Conservation (phyloP, 1,284 basidiomycete species). For the Leccinum huronense region DNA sequence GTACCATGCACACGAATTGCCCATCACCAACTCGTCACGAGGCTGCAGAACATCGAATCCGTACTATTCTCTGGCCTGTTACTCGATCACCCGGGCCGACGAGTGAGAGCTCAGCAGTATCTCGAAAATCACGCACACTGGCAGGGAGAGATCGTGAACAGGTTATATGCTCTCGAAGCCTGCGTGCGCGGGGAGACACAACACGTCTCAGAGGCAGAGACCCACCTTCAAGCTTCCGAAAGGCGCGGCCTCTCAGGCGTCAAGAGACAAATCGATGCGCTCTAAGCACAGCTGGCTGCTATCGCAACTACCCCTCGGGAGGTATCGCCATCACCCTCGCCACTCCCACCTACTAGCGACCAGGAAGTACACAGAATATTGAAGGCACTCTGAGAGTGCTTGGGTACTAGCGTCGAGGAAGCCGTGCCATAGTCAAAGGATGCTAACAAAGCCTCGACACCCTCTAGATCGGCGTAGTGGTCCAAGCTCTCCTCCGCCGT, state of each 20-base stretch:
- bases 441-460: constrained; percentile 34
- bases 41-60: constrained; percentile 54
- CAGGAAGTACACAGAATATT: constrained; percentile 59
- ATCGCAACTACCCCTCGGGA: constrained; percentile 44
- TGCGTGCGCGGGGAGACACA: constrained; percentile 53
- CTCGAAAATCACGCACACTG: constrained; percentile 41
- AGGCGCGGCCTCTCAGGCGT: constrained; percentile 47
- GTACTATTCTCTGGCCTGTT: constrained; percentile 24
- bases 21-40: constrained; percentile 64
- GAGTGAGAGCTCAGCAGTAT: constrained; percentile 48
- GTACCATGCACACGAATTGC: constrained; percentile 52
- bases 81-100: constrained; percentile 33
- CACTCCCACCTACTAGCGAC: constrained; percentile 36
- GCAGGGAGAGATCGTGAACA: constrained; percentile 50
- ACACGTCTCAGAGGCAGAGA: constrained; percentile 55
- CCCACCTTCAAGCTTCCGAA: constrained; percentile 45
- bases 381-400: constrained; percentile 55
- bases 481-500: constrained; percentile 42
- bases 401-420: constrained; percentile 62
- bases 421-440: constrained; percentile 63
- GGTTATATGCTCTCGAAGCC: constrained; percentile 53
- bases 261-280: constrained; percentile 53
- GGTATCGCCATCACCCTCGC: constrained; percentile 10
- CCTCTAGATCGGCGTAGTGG: constrained; percentile 45
- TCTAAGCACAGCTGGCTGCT: constrained; percentile 41